phyloP scores from a whole-genome alignment of 441 rosid species.

The Adansonia gregorii region DNA sequence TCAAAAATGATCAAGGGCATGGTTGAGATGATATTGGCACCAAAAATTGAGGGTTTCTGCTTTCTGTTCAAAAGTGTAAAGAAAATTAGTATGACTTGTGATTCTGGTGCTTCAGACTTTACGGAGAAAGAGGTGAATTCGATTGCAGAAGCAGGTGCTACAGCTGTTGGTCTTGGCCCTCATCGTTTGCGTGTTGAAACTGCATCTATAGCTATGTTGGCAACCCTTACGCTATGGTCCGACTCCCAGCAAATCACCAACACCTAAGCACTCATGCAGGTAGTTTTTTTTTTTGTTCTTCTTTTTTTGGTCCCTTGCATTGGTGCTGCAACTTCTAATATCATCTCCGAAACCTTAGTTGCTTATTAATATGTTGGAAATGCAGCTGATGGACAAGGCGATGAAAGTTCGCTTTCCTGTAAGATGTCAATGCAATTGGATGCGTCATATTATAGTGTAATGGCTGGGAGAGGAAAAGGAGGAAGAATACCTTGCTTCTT shows the following conservation, averaged over 20 bases:
- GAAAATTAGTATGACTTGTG: slow-evolving; percentile 1
- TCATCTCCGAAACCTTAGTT: slow-evolving; percentile 3
- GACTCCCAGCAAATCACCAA: slow-evolving; percentile 47
- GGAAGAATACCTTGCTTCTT: slow-evolving; percentile 5
- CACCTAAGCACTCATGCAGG: slow-evolving; percentile 23
- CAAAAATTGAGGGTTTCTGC: background rate
- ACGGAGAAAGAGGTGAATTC: slow-evolving; percentile 56
- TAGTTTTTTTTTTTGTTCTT: slow-evolving; percentile 8
- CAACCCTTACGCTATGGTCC: slow-evolving; percentile 82
- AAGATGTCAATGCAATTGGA: background rate
- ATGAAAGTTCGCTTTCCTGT: background rate
- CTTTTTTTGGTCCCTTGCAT: background rate
- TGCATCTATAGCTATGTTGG: slow-evolving; percentile 74
- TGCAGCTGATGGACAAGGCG: background rate
- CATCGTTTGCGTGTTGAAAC: slow-evolving; percentile 88
- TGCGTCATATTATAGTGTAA: background rate
- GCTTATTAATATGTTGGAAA: background rate
- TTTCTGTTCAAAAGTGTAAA: slow-evolving; percentile 2
- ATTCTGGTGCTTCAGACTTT: slow-evolving; percentile 46
- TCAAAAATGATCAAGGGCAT: background rate
- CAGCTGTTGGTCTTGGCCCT: slow-evolving; percentile 79
- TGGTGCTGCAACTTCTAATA: background rate
- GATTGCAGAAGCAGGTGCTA: slow-evolving; percentile 71
- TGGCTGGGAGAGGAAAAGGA: background rate
- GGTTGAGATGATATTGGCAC: background rate